Evolutionary conservation across 345 rosid genomes (phyloP), one percentile per base, ranked within the genome.

Genomic region (Clausena lansium): DNA sequence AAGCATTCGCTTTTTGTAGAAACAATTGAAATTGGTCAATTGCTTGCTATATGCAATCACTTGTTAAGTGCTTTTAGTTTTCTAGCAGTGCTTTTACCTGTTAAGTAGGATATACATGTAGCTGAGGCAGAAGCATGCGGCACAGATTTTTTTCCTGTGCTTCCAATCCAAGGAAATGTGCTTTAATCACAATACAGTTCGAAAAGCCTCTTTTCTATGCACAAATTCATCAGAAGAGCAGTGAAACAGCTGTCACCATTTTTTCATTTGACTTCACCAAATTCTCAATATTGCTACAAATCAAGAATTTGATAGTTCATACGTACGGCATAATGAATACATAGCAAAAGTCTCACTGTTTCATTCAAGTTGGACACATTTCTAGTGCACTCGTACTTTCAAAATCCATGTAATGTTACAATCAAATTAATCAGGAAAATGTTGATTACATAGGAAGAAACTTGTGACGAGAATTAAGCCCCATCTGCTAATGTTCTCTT

Each of bases 401-500:
- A 65, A 65, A 75, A 64, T 50, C 63, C 62, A 62, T 13, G 33
- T 2, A 9, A 66, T 66, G 35, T 52, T 66, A 66, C 64, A 65
- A 28, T 60, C 25, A 32, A 75, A 62, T 15, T 32, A 32, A 63
- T 32, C 24, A 33, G 70, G 8, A 52, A 5, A 9, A 7, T 57
- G 70, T 20, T 13, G 13, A 19, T 6, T 50, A 9, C 67, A 33
- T 20, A 52, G 30, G 30, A 41, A 6, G 9, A 70, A 52, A 52
- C 14, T 6, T 30, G 60, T 79, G 22, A 33, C 4, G 2, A 28
- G 41, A 41, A 62, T 35, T 88, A 91, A 5, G 92, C 88, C 32
- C 98, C 97, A 45, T 96, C 98, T 2, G 88, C 97, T 19, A 91
- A 80, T 64, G 97, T 84, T 86, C 88, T 82, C 86, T 91, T 96